Percentiles rank a stretch among this genome's conserved stretches.
Evolutionary conservation across 768 basidiomycete genomes (phyloP).

Genomic region (Suillus spraguei): DNA sequence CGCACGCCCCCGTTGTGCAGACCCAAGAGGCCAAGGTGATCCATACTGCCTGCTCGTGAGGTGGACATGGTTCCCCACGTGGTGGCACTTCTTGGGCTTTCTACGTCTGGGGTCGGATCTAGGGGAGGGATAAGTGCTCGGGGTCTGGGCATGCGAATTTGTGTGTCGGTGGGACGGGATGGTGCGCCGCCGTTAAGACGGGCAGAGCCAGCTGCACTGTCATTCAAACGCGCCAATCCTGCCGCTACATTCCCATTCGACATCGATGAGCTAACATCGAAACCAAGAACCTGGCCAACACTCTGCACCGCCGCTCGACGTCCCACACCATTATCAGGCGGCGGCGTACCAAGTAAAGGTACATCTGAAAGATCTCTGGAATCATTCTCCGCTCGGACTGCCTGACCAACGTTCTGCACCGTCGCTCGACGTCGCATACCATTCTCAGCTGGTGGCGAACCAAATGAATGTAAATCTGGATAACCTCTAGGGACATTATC

Average conservation of each 20-base stretch:
- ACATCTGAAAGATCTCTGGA: constrained; percentile 20
- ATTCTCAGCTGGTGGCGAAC: constrained; percentile 13
- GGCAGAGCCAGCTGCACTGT: constrained; percentile 10
- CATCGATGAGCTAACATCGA: constrained; percentile 19
- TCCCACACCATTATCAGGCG: constrained; percentile 19
- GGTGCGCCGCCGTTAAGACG: background rate
- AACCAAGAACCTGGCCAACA: constrained; percentile 17
- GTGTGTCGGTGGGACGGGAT: background rate
- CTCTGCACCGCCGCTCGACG: constrained; percentile 20
- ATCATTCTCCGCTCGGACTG: constrained; percentile 17
- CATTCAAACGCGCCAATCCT: constrained; percentile 12
- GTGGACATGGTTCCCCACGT: constrained; percentile 39
- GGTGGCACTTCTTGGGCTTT: constrained; percentile 36
- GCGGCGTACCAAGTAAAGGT: constrained; percentile 13
- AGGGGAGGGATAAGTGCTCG: constrained; percentile 16
- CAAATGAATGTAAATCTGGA: constrained; percentile 16
- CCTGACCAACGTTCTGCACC: constrained; percentile 19
- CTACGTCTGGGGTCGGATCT: constrained; percentile 16
- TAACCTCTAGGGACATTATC: constrained; percentile 14
- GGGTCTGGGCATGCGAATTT: constrained; percentile 6
- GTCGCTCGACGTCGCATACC: constrained; percentile 20
- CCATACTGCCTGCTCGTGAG: constrained; percentile 27
- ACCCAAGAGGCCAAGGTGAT: constrained; percentile 34
- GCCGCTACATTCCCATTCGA: constrained; percentile 17
- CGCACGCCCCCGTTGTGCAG: constrained; percentile 33